Percentiles rank a stretch among this genome's conserved stretches.
These are phyloP conservation scores for Cryphonectria carpinicola DNA, from an alignment of 2,329 filamentous ascomycete species.

Conservation along the genomic window DNA sequence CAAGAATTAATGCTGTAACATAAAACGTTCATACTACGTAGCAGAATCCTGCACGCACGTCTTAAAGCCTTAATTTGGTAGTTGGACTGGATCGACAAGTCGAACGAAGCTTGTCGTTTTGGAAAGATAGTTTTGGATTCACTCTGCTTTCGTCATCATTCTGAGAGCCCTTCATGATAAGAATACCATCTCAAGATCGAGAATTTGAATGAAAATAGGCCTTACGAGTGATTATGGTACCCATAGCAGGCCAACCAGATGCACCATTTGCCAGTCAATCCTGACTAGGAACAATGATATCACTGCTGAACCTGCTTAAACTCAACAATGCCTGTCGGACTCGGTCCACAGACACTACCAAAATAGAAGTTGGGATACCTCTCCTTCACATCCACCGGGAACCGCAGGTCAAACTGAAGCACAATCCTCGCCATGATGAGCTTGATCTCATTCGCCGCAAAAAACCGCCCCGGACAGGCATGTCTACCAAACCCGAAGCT, in stretches of 20 bases:
- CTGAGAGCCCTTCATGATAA: neutral
- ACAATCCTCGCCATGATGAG: constrained; percentile 31
- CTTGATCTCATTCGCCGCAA: constrained; percentile 36
- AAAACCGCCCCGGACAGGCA: constrained; percentile 39
- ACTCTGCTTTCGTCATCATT: neutral
- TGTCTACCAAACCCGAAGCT: constrained; percentile 42
- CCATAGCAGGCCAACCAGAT: neutral
- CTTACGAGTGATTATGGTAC: neutral
- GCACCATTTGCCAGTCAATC: neutral
- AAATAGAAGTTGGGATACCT: constrained; percentile 20
- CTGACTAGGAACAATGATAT: neutral
- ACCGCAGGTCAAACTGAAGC: constrained; percentile 31
- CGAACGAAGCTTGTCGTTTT: neutral
- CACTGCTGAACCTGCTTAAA: constrained; percentile 11
- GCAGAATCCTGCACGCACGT: neutral
- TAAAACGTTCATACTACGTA: neutral
- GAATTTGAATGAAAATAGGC: neutral
- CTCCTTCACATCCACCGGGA: constrained; percentile 12
- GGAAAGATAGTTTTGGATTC: neutral
- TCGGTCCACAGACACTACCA: constrained; percentile 18
- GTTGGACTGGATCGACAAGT: neutral
- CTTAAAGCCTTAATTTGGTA: neutral
- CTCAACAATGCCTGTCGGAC: constrained; percentile 16
- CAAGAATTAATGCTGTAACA: neutral
- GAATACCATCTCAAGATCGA: neutral